Conservation (phyloP, 164 flowering plant species). For the Malania oleifera region DNA sequence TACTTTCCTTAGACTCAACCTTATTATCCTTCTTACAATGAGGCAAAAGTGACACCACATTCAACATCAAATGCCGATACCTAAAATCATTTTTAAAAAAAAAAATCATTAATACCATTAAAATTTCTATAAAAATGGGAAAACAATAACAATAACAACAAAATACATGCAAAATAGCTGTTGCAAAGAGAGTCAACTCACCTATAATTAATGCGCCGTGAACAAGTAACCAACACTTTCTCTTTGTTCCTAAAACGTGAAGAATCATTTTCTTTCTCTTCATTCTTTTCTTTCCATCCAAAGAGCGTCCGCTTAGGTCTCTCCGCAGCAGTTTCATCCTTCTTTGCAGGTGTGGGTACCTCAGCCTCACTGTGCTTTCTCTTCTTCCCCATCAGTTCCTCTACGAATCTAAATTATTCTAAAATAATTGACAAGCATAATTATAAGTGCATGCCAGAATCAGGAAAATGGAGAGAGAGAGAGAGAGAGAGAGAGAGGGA, state of each 20-base stretch:
- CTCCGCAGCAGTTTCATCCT: slow-evolving; percentile 45
- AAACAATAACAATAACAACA: not conserved
- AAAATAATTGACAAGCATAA: no score
- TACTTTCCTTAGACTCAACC: slow-evolving; percentile 73
- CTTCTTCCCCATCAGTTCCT: slow-evolving; percentile 62
- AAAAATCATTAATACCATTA: not conserved
- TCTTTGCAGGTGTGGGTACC: slow-evolving; percentile 20
- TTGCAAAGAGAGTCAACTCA: slow-evolving; percentile 4
- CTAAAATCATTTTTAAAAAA: slow-evolving; percentile 32
- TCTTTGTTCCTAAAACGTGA: slow-evolving; percentile 71
- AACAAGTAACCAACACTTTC: slow-evolving; percentile 87
- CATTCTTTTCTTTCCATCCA: slow-evolving; percentile 73
- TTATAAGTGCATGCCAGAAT: no score
- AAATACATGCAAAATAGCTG: not conserved
- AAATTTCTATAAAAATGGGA: not conserved
- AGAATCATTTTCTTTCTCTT: slow-evolving; percentile 12
- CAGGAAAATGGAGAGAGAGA: no score
- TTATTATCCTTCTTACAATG: slow-evolving; percentile 94
- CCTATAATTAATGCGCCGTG: slow-evolving; percentile 89
- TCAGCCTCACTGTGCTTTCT: slow-evolving; percentile 54
- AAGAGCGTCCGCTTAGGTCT: slow-evolving; percentile 74
- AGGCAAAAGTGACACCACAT: slow-evolving; percentile 83
- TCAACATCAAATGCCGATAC: slow-evolving; percentile 98
- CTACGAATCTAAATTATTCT: not conserved
- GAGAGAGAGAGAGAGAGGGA: no score